Evolutionary conservation across 2,329 filamentous ascomycete genomes (phyloP).

Genomic region (Aspergillus tubingensis): DNA sequence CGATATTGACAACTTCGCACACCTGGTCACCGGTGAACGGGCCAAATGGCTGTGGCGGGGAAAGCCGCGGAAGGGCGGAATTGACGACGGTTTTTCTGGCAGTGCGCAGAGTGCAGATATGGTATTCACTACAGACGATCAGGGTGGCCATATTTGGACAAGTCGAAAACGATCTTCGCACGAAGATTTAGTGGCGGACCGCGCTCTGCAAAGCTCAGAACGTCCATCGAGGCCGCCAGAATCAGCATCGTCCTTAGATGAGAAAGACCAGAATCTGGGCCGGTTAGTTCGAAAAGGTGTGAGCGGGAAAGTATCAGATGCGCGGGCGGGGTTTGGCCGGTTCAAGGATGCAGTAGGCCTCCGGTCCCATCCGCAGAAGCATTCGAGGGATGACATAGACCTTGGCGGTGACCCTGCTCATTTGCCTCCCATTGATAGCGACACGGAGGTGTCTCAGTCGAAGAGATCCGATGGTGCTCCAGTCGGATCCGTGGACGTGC

Average conservation of each 20-base stretch:
- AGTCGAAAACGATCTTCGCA: slow-evolving; percentile 44
- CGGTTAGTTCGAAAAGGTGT: slow-evolving; percentile 76
- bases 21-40: slow-evolving; percentile 75
- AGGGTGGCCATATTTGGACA: slow-evolving; percentile 50
- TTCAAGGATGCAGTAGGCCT: slow-evolving; percentile 81
- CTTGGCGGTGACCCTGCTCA: slow-evolving; percentile 32
- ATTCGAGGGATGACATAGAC: slow-evolving; percentile 38
- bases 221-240: slow-evolving; percentile 35
- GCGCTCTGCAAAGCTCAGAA: slow-evolving; percentile 33
- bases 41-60: slow-evolving; percentile 95
- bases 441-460: slow-evolving; percentile 23
- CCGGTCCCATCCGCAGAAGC: slow-evolving; percentile 44
- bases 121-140: slow-evolving; percentile 49
- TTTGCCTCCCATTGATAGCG: slow-evolving; percentile 31
- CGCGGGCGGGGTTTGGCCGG: slow-evolving; percentile 76
- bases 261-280: slow-evolving; percentile 53
- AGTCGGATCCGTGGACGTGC: slow-evolving; percentile 21
- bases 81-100: slow-evolving; percentile 25
- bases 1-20: slow-evolving; percentile 81
- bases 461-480: slow-evolving; percentile 20
- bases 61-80: slow-evolving; percentile 69
- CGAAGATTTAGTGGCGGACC: slow-evolving; percentile 38
- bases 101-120: slow-evolving; percentile 41
- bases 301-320: slow-evolving; percentile 75
- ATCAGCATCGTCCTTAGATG: slow-evolving; percentile 31